Evolutionary conservation across 1,284 basidiomycete species (phyloP), one percentile per base, ranked within the genome.

Genomic region (Uromyces viciae-fabae): DNA sequence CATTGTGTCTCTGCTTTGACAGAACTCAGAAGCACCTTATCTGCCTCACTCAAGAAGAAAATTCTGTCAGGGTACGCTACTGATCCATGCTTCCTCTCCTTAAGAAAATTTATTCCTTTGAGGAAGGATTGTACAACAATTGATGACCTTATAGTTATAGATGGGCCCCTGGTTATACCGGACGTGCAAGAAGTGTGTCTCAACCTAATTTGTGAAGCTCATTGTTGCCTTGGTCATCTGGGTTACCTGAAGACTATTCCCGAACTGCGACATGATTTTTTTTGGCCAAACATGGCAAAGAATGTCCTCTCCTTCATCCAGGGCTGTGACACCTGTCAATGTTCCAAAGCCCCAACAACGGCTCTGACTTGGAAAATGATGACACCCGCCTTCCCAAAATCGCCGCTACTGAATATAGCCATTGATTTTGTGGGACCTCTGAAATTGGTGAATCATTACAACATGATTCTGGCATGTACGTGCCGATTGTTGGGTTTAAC

Each of bases 211-310:
- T 82, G 75, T 0, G 75, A 86, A 0, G 84, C 85, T 0, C 86
- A 86, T 68, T 83, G 86, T 60, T 77, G 84, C 0, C 85, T 85
- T 0, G 86, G 87, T 0, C 87, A 88, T 79, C 87, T 87, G 75
- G 86, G 88, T 0, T 83, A 84, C 33, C 83, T 86, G n/a, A 88
- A 88, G 73, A 83, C 83, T 22, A 87, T 88, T 73, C 83, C 77
- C 0, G 60, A 85, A 0, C 82, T 88, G 0, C 81, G 83, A 0
- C 69, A 82, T 5, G 84, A 84, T 0, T 88, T 86, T 72, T 88
- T 87, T 82, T 89, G 88, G 88, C 87, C 86, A 0, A 82, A 85
- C 25, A 88, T 88, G 87, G 38, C 40, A 1, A 46, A 49, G 2
- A 43, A 46, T 31, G 69, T 64, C 31, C 5, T 19, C 25, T 3